Percentiles rank a stretch among this genome's conserved stretches.
phyloP scores from a whole-genome alignment of 306 rosid species.

The Lathyrus sativus region DNA sequence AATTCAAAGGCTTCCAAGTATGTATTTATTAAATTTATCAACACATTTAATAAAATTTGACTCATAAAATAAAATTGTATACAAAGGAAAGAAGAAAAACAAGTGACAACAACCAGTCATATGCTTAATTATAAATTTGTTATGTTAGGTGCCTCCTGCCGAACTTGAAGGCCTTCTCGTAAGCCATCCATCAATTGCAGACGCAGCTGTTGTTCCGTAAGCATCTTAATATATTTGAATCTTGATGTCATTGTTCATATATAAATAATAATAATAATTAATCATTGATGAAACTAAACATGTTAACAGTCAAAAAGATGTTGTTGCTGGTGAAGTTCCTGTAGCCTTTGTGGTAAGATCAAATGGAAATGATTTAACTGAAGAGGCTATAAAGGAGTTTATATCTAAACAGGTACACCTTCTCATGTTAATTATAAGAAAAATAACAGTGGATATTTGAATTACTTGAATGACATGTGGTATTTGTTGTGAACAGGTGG shows the following conservation, averaged over 20 bases:
- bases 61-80: not conserved
- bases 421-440: too few species aligned
- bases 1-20: slow-evolving; percentile 95
- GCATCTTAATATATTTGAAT: slow-evolving; percentile 34
- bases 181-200: slow-evolving; percentile 78
- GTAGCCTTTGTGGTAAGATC: slow-evolving; percentile 87
- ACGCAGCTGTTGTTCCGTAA: slow-evolving; percentile 95
- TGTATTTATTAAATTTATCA: not conserved
- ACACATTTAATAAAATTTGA: not conserved
- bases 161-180: slow-evolving; percentile 87
- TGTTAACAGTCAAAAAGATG: slow-evolving; percentile 71
- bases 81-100: too few species aligned
- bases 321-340: slow-evolving; percentile 86
- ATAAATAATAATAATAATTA: not conserved
- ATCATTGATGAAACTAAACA: not conserved
- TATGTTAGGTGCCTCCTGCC: slow-evolving; percentile 80
- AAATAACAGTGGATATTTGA: too few species aligned
- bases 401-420: slow-evolving; percentile 69
- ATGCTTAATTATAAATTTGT: not conserved
- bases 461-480: not conserved
- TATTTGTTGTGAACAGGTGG: slow-evolving; percentile 60
- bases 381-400: slow-evolving; percentile 69
- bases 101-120: not conserved
- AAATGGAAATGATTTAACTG: slow-evolving; percentile 53
- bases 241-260: not conserved